A percentile compares a stretch with the other conserved stretches of the same genome.
These are phyloP conservation scores for Cylindrotheca fusiformis DNA, from an alignment of 108 stramenopile genomes.

Conservation along the genomic window DNA sequence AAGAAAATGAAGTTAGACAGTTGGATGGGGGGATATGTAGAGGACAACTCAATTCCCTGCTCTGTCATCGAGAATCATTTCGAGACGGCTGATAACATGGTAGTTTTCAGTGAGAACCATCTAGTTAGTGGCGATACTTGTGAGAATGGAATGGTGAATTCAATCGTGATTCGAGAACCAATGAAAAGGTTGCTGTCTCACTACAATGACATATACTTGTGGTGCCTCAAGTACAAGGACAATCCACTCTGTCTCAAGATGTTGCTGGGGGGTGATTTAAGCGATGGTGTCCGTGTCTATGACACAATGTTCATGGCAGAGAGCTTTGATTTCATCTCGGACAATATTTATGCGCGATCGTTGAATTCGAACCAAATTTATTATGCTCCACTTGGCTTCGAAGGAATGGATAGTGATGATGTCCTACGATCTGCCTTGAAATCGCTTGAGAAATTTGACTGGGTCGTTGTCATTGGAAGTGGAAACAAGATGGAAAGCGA, in stretches of 20 bases:
- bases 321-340: background rate
- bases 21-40: background rate
- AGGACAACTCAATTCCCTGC: background rate
- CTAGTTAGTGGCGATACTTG: background rate
- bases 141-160: background rate
- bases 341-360: background rate
- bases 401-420: background rate
- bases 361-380: background rate
- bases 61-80: background rate
- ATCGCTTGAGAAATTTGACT: background rate
- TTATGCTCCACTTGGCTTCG: background rate
- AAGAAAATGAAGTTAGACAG: background rate
- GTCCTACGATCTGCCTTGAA: background rate
- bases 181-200: background rate
- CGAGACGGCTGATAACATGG: background rate
- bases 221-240: background rate
- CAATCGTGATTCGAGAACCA: background rate
- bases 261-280: conserved; percentile 97
- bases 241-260: conserved; percentile 32
- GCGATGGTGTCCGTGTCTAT: conserved; percentile 74
- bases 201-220: background rate
- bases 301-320: background rate
- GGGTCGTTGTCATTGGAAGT: background rate
- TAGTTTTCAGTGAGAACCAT: background rate
- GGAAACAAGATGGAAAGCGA: background rate